These are phyloP conservation scores for Botrytis porri DNA, from an alignment of 2,329 filamentous ascomycete genomes.

Conservation along the genomic window DNA sequence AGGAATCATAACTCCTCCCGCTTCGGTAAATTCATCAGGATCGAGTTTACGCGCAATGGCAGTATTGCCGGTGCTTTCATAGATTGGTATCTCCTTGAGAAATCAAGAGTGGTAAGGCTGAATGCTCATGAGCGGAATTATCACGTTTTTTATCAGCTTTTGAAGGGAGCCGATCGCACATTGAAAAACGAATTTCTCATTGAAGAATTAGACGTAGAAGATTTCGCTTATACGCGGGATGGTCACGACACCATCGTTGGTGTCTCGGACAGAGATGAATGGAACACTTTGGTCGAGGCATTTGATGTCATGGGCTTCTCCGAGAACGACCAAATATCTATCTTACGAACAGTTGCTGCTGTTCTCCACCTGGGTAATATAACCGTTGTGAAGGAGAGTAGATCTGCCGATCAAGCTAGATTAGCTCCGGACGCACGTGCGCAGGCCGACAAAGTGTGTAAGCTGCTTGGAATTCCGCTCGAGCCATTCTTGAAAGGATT, in stretches of 20 bases:
- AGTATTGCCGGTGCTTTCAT: conserved; percentile 95
- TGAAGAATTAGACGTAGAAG: conserved; percentile 69
- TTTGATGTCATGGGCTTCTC: conserved; percentile 94
- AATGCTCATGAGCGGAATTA: conserved; percentile 91
- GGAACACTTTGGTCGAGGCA: conserved; percentile 85
- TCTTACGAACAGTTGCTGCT: conserved; percentile 83
- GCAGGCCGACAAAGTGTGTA: conserved; percentile 75
- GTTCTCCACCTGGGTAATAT: conserved; percentile 94
- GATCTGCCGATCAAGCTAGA: conserved; percentile 85
- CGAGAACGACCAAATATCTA: conserved; percentile 75
- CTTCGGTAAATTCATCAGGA: conserved; percentile 98
- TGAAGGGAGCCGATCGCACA: conserved; percentile 73
- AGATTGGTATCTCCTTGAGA: conserved; percentile 97
- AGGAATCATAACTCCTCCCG: conserved; percentile 98
- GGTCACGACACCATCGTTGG: conserved; percentile 91
- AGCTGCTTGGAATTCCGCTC: conserved; percentile 76
- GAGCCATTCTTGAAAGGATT: conserved; percentile 87
- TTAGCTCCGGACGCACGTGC: conserved; percentile 71
- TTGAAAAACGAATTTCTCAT: conserved; percentile 77
- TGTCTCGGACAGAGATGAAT: conserved; percentile 87
- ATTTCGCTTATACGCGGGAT: conserved; percentile 88
- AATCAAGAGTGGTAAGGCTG: conserved; percentile 91
- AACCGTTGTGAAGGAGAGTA: conserved; percentile 82
- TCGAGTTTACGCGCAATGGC: conserved; percentile 84
- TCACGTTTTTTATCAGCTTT: conserved; percentile 93